Base-by-base conservation (phyloP, 2,329 filamentous ascomycete species). In the Diaporthe longicolla region DNA sequence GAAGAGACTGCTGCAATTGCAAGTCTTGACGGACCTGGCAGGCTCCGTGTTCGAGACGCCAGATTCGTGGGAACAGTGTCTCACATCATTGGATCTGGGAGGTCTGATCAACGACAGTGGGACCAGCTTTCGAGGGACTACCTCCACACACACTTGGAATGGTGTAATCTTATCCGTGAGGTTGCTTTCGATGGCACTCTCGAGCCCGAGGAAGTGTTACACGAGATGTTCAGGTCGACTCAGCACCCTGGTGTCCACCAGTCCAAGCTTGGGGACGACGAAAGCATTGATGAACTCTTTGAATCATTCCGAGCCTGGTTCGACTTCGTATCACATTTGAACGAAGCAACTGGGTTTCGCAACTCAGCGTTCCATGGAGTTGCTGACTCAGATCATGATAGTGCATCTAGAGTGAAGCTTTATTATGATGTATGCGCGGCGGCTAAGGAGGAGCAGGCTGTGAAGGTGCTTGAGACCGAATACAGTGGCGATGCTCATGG, bases 221-320 rank as follows among this genome's bases (percentile, higher is more conserved):
- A 32, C 1, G 66, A 70, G 19, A 6, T 58, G 66, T 70, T 48
- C 21, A 57, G 40, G 8, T 45, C 66, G 1, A 3, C 57, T 19
- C 6, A 0, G 13, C 24, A 1, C 7, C 35, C 35, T n/a, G 40
- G 32, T 11, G 15, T 37, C 13, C 3, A 17, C 24, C 2, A 26
- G 1, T 8, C 24, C 24, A 3, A 26, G 9, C 1, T 2, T 1
- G 4, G 10, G 11, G 19, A 55, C 6, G 13, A 8, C 1, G 1
- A 15, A n/a, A 15, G 10, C 29, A 3, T 10, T 3, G 40, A 65
- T 5, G 3, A 21, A 7, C 1, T 0, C 19, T 32, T 40, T 24
- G 24, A 26, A 21, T 21, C n/a, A 17, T 70, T 58, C 35, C 37
- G 10, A 4, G 17, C 19, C 15, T 70, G 66, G 66, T 58, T 68